A percentile compares a stretch with the other conserved stretches of the same genome.
phyloP scores from a whole-genome alignment of 2,329 filamentous ascomycete species.

The Leptographium radiaticola region DNA sequence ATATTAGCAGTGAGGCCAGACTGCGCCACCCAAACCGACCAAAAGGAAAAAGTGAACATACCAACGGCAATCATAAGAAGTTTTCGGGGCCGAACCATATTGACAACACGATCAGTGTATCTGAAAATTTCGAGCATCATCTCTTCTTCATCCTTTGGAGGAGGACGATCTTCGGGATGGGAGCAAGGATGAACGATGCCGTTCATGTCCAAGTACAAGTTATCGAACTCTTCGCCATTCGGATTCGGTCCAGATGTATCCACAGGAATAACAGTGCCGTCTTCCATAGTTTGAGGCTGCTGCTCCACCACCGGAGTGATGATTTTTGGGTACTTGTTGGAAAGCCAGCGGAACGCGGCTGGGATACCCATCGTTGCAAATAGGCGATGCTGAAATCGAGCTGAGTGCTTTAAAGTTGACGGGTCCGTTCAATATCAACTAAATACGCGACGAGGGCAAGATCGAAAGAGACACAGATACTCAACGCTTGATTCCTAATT shows the following conservation, averaged over 20 bases:
- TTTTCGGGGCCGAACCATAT: constrained; percentile 95
- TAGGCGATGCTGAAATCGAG: not conserved
- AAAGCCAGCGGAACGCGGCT: constrained; percentile 91
- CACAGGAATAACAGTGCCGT: constrained; percentile 73
- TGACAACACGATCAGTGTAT: constrained; percentile 97
- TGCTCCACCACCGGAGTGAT: constrained; percentile 86
- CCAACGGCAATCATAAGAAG: constrained; percentile 94
- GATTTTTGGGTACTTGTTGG: constrained; percentile 95
- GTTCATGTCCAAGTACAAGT: constrained; percentile 98
- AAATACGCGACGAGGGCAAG: not conserved
- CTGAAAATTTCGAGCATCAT: constrained; percentile 99
- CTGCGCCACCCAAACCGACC: not conserved
- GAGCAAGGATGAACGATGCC: constrained; percentile 98
- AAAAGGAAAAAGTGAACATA: constrained; percentile 29
- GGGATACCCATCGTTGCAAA: constrained; percentile 71
- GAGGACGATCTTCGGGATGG: constrained; percentile 84
- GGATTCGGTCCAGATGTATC: constrained; percentile 79
- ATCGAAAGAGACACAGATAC: not conserved
- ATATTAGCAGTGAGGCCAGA: not conserved
- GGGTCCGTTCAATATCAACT: not conserved
- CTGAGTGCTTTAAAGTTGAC: not conserved
- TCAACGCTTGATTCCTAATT: too few relatives aligned
- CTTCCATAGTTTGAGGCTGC: constrained; percentile 60
- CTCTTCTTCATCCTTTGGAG: constrained; percentile 88
- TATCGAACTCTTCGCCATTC: constrained; percentile 96